Evolutionary conservation across 2,329 filamentous ascomycete genomes (phyloP).

Genomic region (Ophiocordyceps camponoti-floridani): DNA sequence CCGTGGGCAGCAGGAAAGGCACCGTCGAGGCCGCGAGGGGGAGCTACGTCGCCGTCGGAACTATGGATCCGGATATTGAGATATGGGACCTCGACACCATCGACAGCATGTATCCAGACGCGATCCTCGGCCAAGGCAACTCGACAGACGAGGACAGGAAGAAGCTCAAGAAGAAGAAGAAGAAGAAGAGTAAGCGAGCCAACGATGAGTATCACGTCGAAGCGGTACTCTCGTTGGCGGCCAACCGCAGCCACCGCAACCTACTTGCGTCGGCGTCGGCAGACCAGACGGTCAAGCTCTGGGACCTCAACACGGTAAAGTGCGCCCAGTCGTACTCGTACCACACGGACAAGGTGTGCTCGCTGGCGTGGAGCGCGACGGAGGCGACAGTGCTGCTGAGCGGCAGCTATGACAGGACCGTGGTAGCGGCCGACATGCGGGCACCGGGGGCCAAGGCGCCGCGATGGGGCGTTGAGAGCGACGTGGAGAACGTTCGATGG

Average conservation of each 20-base stretch:
- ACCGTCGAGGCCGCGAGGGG: slow-evolving; percentile 48
- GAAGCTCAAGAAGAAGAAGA: slow-evolving; percentile 55
- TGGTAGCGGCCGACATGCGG: slow-evolving; percentile 92
- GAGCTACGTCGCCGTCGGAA: slow-evolving; percentile 89
- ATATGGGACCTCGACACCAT: slow-evolving; percentile 94
- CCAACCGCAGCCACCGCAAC: slow-evolving; percentile 86
- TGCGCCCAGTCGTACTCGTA: slow-evolving; percentile 92
- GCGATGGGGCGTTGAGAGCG: slow-evolving; percentile 85
- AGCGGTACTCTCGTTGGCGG: slow-evolving; percentile 75
- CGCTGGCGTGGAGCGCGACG: slow-evolving; percentile 77
- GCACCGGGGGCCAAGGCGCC: slow-evolving; percentile 67
- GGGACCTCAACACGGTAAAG: slow-evolving; percentile 83
- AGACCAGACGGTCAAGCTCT: slow-evolving; percentile 93
- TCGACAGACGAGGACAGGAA: slow-evolving; percentile 19
- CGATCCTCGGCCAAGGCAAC: slow-evolving; percentile 66
- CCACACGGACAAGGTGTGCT: slow-evolving; percentile 96
- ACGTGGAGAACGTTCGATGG: slow-evolving; percentile 87
- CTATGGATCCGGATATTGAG: slow-evolving; percentile 97
- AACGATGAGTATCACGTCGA: slow-evolving; percentile 92
- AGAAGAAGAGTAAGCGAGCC: slow-evolving; percentile 57
- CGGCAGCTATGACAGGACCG: slow-evolving; percentile 86
- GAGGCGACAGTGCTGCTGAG: slow-evolving; percentile 81
- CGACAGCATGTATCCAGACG: slow-evolving; percentile 96
- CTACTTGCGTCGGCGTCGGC: slow-evolving; percentile 87
- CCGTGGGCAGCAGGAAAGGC: slow-evolving; percentile 57